Percentiles rank a stretch among this genome's conserved stretches.
These are phyloP conservation scores for Coprinopsis marcescibilis DNA, from an alignment of 768 basidiomycete genomes.

Conservation along the genomic window DNA sequence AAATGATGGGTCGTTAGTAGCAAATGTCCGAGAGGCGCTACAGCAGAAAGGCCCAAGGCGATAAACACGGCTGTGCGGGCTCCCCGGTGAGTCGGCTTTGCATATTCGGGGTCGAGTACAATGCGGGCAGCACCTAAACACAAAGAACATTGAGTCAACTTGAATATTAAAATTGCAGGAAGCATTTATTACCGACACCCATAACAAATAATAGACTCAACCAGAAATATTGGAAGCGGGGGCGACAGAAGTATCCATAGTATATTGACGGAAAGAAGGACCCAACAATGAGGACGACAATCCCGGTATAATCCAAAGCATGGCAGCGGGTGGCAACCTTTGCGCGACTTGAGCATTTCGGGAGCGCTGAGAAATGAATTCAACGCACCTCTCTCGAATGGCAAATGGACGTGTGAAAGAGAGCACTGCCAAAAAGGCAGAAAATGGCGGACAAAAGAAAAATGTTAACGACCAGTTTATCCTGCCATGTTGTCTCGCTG, in stretches of 20 bases:
- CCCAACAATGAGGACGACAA: conserved; percentile 71
- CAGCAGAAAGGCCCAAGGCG: conserved; percentile 62
- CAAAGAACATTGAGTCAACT: conserved; percentile 10
- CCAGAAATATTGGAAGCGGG: conserved; percentile 48
- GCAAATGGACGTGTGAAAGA: conserved; percentile 67
- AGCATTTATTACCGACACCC: conserved; percentile 48
- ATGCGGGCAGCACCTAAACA: conserved; percentile 60
- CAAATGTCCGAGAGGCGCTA: conserved; percentile 64
- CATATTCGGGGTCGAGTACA: conserved; percentile 74
- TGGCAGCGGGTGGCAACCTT: conserved; percentile 60
- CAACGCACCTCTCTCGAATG: conserved; percentile 62
- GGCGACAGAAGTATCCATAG: conserved; percentile 72
- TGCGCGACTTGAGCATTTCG: not conserved
- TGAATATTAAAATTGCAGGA: conserved; percentile 20
- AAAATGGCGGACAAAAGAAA: conserved; percentile 70
- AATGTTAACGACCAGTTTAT: conserved; percentile 51
- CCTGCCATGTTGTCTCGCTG: conserved; percentile 52
- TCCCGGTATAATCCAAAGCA: conserved; percentile 74
- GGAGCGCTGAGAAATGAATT: not conserved
- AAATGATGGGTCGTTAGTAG: conserved; percentile 54
- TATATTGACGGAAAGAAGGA: conserved; percentile 74
- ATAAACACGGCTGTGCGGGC: conserved; percentile 78
- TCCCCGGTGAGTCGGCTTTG: conserved; percentile 67
- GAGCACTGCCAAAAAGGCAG: conserved; percentile 66
- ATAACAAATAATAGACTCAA: conserved; percentile 43